These are phyloP conservation scores for Strigomonas culicis DNA, from an alignment of 208 protist genomes.

Conservation along the genomic window DNA sequence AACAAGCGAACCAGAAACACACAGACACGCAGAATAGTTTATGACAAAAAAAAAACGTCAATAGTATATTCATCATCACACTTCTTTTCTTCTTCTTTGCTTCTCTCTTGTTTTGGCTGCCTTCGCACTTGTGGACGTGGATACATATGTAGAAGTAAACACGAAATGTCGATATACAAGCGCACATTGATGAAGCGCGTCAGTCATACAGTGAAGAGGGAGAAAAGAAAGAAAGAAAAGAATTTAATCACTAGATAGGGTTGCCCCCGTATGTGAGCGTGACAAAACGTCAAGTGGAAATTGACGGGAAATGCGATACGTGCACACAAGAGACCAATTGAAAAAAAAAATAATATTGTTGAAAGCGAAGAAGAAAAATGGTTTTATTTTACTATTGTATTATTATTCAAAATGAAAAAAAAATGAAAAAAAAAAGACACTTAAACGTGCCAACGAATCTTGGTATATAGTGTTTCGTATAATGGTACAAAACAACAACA, in stretches of 20 bases:
- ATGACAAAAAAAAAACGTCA: neutral
- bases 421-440: conserved; percentile 11
- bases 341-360: conserved; percentile 9
- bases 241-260: neutral
- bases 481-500: conserved; percentile 6
- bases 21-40: neutral
- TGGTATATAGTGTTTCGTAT: conserved; percentile 11
- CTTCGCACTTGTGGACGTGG: too few relatives aligned
- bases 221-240: conserved; percentile 13
- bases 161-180: too few relatives aligned
- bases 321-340: too few relatives aligned
- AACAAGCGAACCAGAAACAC: neutral
- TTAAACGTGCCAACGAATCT: conserved; percentile 10
- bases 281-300: neutral
- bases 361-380: neutral
- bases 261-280: neutral
- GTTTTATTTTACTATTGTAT: neutral
- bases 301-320: neutral
- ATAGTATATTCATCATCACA: neutral
- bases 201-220: neutral
- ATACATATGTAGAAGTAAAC: too few relatives aligned
- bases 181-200: too few relatives aligned
- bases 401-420: conserved; percentile 11
- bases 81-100: neutral
- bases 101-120: neutral